Evolutionary conservation across 208 protist genomes (phyloP), one percentile per base, ranked within the genome.

Genomic region (Wallacemonas sp.): DNA sequence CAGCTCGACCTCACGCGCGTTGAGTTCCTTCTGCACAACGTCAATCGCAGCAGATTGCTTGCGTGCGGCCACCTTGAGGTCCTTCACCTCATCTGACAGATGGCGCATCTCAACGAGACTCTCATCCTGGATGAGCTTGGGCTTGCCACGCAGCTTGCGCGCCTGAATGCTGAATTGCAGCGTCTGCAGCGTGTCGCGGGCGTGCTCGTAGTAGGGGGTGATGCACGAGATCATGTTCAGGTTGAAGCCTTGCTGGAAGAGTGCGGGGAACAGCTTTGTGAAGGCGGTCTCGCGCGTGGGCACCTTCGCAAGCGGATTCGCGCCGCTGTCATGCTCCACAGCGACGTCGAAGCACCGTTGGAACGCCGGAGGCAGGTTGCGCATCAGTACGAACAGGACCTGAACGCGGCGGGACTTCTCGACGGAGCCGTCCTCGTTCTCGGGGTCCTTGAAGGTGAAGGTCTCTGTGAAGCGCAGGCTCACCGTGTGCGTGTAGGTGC

Each of bases 321-420:
- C 86, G 2, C 86, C 86, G 62, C 81, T 93, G 69, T 95, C 90
- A 61, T 85, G 86, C 70, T 93, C 82, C 27, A 90, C 83, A 11
- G 90, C 90, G 16, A 93, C 82, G 56, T 95, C 84, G 48, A 95
- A 70, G 76, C 85, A 91, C 58, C 90, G 86, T 47, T 92, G 87
- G 41, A 95, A 93, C 33, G 79, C 80, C 3, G 85, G 60, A 2
- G 90, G 90, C 70, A 88, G 76, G 56, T 83, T 90, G 29, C 83
- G 84, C 63, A 95, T 61, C 12, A 95, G 62, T 8, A 76, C 77
- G 62, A 95, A 95, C 2, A 91, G 63, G 23, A 90, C 90, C 44
- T 83, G 80, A 26, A 92, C 72, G 6, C 72, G 75, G n/a, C 90
- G 81, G 24, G 85, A 90, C 72, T 93, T 92, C 62, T 72, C 78